Conservation (phyloP, 208 protist genomes). For the Lotmaria passim region DNA sequence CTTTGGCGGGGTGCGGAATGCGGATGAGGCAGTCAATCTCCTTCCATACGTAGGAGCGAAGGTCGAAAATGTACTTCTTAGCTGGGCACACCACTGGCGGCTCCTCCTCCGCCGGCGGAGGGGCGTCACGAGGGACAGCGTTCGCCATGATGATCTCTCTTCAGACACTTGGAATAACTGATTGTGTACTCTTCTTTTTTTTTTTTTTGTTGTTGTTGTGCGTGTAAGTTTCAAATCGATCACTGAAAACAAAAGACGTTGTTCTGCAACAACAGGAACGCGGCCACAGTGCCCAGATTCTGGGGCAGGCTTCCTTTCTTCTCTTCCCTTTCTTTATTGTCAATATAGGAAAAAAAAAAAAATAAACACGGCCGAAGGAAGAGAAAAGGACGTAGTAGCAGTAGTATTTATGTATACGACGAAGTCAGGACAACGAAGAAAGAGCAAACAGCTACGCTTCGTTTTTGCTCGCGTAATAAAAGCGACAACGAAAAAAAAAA, state of each 20-base stretch:
- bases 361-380: neutral
- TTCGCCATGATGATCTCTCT: conserved; percentile 11
- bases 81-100: conserved; percentile 53
- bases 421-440: no score
- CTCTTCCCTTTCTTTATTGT: no score
- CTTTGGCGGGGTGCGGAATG: conserved; percentile 49
- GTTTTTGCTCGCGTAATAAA: no score
- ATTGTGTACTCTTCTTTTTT: neutral
- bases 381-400: neutral
- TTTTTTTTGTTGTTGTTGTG: neutral
- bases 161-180: neutral
- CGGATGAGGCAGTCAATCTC: conserved; percentile 64
- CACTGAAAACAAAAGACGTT: neutral
- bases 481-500: no score
- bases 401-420: no score
- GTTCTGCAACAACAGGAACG: no score
- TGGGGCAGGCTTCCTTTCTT: no score
- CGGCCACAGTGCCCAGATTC: no score
- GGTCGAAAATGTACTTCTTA: conserved; percentile 82
- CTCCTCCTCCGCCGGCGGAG: conserved; percentile 16
- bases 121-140: neutral
- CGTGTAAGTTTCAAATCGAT: neutral
- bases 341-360: neutral
- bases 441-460: no score
- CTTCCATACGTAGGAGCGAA: conserved; percentile 65